These are phyloP conservation scores for Cladophialophora psammophila DNA, from an alignment of 2,329 filamentous ascomycete genomes.

Conservation along the genomic window DNA sequence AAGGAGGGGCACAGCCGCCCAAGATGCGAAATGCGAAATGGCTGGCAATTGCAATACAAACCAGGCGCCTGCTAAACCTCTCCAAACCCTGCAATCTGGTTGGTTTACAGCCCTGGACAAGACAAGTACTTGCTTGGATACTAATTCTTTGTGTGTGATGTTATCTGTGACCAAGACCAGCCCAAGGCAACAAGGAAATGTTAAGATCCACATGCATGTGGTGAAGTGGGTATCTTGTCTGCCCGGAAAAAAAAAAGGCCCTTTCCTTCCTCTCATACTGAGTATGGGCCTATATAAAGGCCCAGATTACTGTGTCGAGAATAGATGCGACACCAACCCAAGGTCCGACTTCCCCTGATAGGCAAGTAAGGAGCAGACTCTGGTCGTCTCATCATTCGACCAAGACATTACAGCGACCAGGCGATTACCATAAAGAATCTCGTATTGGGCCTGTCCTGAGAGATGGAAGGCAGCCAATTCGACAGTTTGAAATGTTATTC, in stretches of 20 bases:
- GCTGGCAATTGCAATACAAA: slow-evolving; percentile 14
- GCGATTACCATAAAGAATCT: not conserved
- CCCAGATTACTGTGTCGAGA: not conserved
- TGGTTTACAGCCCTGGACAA: slow-evolving; percentile 10
- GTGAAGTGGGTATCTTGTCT: not conserved
- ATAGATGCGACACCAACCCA: not conserved
- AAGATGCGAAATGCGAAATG: slow-evolving; percentile 3
- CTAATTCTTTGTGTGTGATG: not conserved
- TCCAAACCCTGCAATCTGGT: slow-evolving; percentile 4
- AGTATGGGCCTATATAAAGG: not conserved
- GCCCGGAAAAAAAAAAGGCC: not conserved
- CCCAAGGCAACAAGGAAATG: not conserved
- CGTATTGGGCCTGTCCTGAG: not conserved
- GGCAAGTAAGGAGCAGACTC: not conserved
- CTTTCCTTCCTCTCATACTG: not conserved
- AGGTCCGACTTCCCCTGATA: not conserved
- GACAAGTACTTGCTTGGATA: not conserved
- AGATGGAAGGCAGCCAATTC: not conserved
- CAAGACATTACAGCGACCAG: not conserved
- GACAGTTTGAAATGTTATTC: not conserved
- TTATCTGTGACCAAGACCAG: not conserved
- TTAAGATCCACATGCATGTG: not conserved
- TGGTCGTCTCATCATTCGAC: not conserved
- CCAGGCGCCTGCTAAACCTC: slow-evolving; percentile 8
- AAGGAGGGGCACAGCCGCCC: slow-evolving; percentile 5